Percentiles rank a stretch among this genome's conserved stretches.
These are phyloP conservation scores for Naganishia liquefaciens DNA, from an alignment of 1,284 basidiomycete genomes.

Conservation along the genomic window DNA sequence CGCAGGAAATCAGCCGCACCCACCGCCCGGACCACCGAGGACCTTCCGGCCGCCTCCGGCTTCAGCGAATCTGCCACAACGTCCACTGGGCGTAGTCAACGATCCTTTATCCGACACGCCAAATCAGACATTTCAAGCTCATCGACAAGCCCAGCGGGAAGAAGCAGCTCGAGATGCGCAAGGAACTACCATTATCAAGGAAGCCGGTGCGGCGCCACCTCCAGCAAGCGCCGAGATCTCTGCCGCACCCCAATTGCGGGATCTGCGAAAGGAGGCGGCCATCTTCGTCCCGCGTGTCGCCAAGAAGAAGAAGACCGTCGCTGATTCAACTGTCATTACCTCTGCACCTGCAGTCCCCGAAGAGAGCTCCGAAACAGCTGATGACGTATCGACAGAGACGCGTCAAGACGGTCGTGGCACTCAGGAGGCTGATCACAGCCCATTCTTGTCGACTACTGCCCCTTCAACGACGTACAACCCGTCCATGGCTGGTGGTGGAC, in stretches of 20 bases:
- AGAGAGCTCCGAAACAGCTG: neutral
- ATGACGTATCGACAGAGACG: neutral
- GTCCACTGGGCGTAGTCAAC: conserved; percentile 37
- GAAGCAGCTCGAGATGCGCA: conserved; percentile 34
- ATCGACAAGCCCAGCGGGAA: conserved; percentile 42
- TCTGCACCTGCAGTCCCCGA: conserved; percentile 44
- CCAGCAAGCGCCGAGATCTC: conserved; percentile 64
- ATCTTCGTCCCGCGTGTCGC: conserved; percentile 71
- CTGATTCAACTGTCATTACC: conserved; percentile 39
- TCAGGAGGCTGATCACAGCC: neutral
- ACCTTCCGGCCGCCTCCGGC: conserved; percentile 26
- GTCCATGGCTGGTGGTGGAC: conserved; percentile 37
- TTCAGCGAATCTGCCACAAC: conserved; percentile 28
- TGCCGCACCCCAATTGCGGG: conserved; percentile 79
- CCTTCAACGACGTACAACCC: conserved; percentile 25
- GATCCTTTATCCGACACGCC: conserved; percentile 52
- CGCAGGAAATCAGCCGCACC: conserved; percentile 10
- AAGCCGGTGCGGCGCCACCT: conserved; percentile 36
- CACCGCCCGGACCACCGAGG: conserved; percentile 3
- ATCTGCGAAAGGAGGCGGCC: conserved; percentile 87
- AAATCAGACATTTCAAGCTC: conserved; percentile 48
- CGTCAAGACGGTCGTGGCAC: neutral
- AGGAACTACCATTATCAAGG: conserved; percentile 28
- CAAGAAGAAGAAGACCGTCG: conserved; percentile 44
- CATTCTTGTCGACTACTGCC: neutral